phyloP scores from a whole-genome alignment of 2,329 filamentous ascomycete genomes.

The Waltergamsia citrina region DNA sequence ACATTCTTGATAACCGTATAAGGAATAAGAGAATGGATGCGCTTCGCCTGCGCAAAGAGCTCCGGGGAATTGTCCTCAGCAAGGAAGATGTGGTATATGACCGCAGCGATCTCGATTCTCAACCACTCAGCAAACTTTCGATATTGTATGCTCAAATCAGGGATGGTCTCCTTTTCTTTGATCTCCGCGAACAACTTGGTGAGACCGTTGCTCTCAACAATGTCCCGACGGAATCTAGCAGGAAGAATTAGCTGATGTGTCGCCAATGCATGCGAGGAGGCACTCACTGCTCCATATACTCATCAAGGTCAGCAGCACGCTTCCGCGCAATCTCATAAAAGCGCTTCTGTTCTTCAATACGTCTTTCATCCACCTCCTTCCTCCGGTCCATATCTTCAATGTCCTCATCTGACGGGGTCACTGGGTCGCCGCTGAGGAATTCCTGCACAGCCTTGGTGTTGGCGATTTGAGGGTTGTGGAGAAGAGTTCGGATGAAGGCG shows the following conservation, averaged over 20 bases:
- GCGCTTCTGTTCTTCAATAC: slow-evolving; percentile 82
- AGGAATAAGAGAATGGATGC: slow-evolving; percentile 89
- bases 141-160: slow-evolving; percentile 86
- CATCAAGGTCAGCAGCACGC: slow-evolving; percentile 84
- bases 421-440: slow-evolving; percentile 67
- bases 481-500: slow-evolving; percentile 77
- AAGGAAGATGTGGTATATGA: slow-evolving; percentile 92
- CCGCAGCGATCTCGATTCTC: slow-evolving; percentile 92
- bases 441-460: slow-evolving; percentile 75
- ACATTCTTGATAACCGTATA: slow-evolving; percentile 94
- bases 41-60: slow-evolving; percentile 85
- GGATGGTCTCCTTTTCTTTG: slow-evolving; percentile 77
- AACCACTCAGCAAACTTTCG: slow-evolving; percentile 98
- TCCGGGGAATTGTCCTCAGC: slow-evolving; percentile 98
- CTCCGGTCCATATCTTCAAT: slow-evolving; percentile 69
- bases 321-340: slow-evolving; percentile 95
- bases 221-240: slow-evolving; percentile 53
- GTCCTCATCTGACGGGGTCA: slow-evolving; percentile 73
- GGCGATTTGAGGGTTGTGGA: slow-evolving; percentile 78
- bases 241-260: slow-evolving; percentile 7
- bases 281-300: slow-evolving; percentile 88
- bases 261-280: slow-evolving; percentile 6
- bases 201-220: slow-evolving; percentile 68
- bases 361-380: slow-evolving; percentile 75
- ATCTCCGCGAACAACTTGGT: slow-evolving; percentile 92